phyloP scores from a whole-genome alignment of 805 yeast genomes.

The Tetrapisispora pingtungensis region DNA sequence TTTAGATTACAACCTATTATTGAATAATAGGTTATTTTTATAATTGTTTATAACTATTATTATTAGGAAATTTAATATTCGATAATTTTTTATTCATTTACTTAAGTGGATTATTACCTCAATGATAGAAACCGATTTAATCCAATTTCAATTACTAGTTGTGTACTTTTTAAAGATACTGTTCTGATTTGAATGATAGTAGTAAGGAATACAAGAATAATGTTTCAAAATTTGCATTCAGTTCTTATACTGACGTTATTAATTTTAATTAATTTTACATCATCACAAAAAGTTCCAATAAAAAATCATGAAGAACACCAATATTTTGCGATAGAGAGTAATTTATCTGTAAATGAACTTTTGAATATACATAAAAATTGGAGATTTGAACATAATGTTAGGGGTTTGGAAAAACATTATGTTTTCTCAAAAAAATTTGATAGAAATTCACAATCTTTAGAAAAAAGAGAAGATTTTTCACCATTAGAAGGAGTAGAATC shows the following conservation, averaged over 20 bases:
- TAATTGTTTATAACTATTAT: too few relatives aligned
- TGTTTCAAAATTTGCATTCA: background rate
- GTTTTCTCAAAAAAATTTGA: slow-evolving; percentile 46
- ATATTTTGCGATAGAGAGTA: slow-evolving; percentile 56
- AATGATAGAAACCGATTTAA: too few relatives aligned
- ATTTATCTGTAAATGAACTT: slow-evolving; percentile 31
- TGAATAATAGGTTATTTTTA: too few relatives aligned
- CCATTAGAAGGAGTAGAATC: slow-evolving; percentile 24
- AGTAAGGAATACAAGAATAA: background rate
- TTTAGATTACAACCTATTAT: too few relatives aligned
- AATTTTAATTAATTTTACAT: background rate
- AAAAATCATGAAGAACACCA: slow-evolving; percentile 42
- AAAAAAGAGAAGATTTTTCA: slow-evolving; percentile 10
- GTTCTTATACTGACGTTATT: background rate
- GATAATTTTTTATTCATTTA: too few relatives aligned
- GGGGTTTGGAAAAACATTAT: slow-evolving; percentile 51
- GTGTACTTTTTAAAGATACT: too few relatives aligned
- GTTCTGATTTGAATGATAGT: background rate
- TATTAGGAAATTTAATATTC: too few relatives aligned
- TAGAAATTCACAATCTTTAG: slow-evolving; percentile 3
- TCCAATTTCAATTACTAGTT: too few relatives aligned
- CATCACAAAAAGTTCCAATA: slow-evolving; percentile 22
- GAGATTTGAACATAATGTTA: slow-evolving; percentile 54
- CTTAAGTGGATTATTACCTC: too few relatives aligned
- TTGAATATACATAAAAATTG: slow-evolving; percentile 34